Percentiles rank a stretch among this genome's conserved stretches.
Evolutionary conservation across 345 rosid genomes (phyloP).

Genomic region (Noccaea caerulescens): DNA sequence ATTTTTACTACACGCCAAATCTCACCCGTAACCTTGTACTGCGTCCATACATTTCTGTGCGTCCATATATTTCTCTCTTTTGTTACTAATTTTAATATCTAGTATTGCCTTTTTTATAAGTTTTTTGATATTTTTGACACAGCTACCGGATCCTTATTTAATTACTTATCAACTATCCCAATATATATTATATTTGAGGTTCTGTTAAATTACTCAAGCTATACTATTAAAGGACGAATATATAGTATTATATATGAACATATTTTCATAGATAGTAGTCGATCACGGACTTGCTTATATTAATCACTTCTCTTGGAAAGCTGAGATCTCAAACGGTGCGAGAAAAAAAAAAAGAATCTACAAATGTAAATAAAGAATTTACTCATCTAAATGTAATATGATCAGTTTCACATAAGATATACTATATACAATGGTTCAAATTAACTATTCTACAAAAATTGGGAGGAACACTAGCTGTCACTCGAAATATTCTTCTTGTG

Average conservation of each 20-base stretch:
- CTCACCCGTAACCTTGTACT: constrained; percentile 5
- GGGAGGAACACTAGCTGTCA: too few species aligned
- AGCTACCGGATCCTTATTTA: background rate
- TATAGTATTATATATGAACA: background rate
- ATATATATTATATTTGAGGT: background rate
- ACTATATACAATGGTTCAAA: too few species aligned
- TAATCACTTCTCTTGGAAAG: background rate
- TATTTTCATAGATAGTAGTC: background rate
- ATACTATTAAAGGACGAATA: background rate
- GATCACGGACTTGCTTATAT: constrained; percentile 25
- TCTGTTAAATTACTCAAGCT: background rate
- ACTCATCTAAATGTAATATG: too few species aligned
- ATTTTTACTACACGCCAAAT: constrained; percentile 26
- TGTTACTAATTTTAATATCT: background rate
- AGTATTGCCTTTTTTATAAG: background rate
- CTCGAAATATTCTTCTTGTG: too few species aligned
- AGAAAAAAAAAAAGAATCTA: background rate
- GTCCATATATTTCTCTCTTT: constrained; percentile 7
- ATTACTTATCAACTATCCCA: background rate
- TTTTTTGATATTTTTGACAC: background rate
- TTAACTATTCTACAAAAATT: too few species aligned
- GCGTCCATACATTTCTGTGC: background rate
- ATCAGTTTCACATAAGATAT: too few species aligned
- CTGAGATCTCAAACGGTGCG: constrained; percentile 2
- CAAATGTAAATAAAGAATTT: background rate